These are phyloP conservation scores for Carex sylvatica DNA, from an alignment of 202 grass and related monocot species.

Conservation along the genomic window DNA sequence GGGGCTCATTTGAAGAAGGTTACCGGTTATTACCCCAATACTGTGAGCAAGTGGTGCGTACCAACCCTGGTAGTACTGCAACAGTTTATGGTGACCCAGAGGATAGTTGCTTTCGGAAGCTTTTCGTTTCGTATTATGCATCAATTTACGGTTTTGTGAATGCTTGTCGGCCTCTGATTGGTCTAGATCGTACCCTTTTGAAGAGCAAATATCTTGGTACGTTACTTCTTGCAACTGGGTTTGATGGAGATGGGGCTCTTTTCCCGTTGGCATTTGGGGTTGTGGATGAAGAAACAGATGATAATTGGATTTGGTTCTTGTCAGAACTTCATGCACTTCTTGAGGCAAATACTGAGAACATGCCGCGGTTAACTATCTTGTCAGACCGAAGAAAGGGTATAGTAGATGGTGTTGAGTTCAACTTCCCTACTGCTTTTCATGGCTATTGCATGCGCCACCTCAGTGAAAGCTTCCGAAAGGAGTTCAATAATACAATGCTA, in stretches of 20 bases:
- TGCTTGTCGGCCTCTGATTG: slow-evolving; percentile 90
- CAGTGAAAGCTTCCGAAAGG: slow-evolving; percentile 84
- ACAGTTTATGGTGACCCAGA: slow-evolving; percentile 65
- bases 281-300: slow-evolving; percentile 90
- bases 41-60: slow-evolving; percentile 75
- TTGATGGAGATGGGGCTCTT: slow-evolving; percentile 89
- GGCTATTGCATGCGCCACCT: slow-evolving; percentile 88
- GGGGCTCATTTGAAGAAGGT: slow-evolving; percentile 97
- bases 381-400: slow-evolving; percentile 92
- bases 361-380: slow-evolving; percentile 92
- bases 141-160: slow-evolving; percentile 96
- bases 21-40: slow-evolving; percentile 84
- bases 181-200: slow-evolving; percentile 72
- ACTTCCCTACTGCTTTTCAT: slow-evolving; percentile 95
- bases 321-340: slow-evolving; percentile 83
- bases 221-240: slow-evolving; percentile 82
- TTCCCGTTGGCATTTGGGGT: slow-evolving; percentile 95
- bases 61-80: slow-evolving; percentile 89
- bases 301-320: slow-evolving; percentile 98
- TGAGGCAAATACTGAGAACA: slow-evolving; percentile 90
- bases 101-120: slow-evolving; percentile 71
- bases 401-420: slow-evolving; percentile 89
- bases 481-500: slow-evolving; percentile 76
- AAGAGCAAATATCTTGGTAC: slow-evolving; percentile 98
- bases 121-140: slow-evolving; percentile 92